phyloP scores from a whole-genome alignment of 2,329 filamentous ascomycete species.

The Trichoderma oligosporum region DNA sequence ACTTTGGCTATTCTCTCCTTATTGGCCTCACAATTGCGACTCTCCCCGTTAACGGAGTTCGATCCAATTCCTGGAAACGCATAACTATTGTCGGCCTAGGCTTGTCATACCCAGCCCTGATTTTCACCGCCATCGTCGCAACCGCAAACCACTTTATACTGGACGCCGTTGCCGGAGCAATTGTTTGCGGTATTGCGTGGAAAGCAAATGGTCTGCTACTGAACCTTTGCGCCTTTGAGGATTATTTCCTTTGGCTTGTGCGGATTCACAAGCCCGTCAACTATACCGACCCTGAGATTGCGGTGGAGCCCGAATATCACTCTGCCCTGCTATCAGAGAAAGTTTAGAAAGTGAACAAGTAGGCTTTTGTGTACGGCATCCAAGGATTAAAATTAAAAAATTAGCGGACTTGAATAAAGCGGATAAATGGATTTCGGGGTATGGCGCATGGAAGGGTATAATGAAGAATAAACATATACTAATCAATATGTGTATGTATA shows the following conservation, averaged over 20 bases:
- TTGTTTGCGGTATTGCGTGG: conserved; percentile 64
- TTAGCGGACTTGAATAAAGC: conserved; percentile 4
- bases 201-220: conserved; percentile 50
- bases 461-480: not conserved
- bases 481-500: no score
- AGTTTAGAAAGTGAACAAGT: not conserved
- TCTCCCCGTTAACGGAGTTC: conserved; percentile 56
- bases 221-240: conserved; percentile 62
- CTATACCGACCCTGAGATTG: conserved; percentile 36
- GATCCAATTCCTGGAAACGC: conserved; percentile 50
- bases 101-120: conserved; percentile 60
- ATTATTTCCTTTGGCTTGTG: conserved; percentile 61
- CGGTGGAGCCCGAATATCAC: conserved; percentile 35
- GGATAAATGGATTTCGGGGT: conserved; percentile 12
- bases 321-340: conserved; percentile 2
- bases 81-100: conserved; percentile 45
- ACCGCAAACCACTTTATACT: conserved; percentile 72
- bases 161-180: conserved; percentile 64
- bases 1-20: conserved; percentile 72
- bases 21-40: conserved; percentile 66
- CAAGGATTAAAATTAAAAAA: not conserved
- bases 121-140: conserved; percentile 64
- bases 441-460: not conserved
- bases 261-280: conserved; percentile 62
- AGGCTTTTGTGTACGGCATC: not conserved